These are phyloP conservation scores for Podila horticola DNA, from an alignment of 192 early-diverging fungal species.

Conservation along the genomic window DNA sequence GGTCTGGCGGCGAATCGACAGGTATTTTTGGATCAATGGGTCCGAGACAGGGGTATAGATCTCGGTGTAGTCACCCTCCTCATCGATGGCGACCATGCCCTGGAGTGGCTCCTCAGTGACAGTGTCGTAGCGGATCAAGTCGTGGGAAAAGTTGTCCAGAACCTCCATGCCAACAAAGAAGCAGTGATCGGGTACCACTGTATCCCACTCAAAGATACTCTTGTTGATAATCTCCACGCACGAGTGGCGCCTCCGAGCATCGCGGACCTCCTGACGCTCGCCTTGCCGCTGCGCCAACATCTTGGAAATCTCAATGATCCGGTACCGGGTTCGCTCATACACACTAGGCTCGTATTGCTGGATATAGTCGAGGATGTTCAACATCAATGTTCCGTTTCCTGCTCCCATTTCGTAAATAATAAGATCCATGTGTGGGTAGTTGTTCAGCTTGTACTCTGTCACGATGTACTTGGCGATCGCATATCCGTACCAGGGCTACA, in stretches of 20 bases:
- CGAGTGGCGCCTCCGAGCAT: conserved; percentile 53
- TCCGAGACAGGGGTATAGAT: conserved; percentile 85
- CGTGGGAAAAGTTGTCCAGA: conserved; percentile 98
- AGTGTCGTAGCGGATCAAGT: conserved; percentile 89
- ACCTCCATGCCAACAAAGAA: conserved; percentile 98
- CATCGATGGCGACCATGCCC: conserved; percentile 83
- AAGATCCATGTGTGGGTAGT: conserved; percentile 70
- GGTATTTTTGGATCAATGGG: conserved; percentile 77
- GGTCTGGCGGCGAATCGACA: conserved; percentile 66
- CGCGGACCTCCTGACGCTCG: conserved; percentile 59
- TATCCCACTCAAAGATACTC: conserved; percentile 92
- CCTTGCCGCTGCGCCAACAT: conserved; percentile 79
- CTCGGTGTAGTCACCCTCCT: conserved; percentile 88
- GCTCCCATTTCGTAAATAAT: conserved; percentile 96
- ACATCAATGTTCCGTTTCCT: conserved; percentile 96
- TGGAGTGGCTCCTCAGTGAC: conserved; percentile 79
- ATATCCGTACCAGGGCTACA: conserved; percentile 89
- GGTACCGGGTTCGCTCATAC: conserved; percentile 84
- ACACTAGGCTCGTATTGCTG: conserved; percentile 80
- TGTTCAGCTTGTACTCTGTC: conserved; percentile 74
- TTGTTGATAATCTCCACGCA: conserved; percentile 88
- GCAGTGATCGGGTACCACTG: conserved; percentile 74
- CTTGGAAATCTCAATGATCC: conserved; percentile 91
- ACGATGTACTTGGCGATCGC: conserved; percentile 92
- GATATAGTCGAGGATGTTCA: conserved; percentile 92